Base-by-base conservation (phyloP, 129 eudicot genomes). In the Centella asiatica region DNA sequence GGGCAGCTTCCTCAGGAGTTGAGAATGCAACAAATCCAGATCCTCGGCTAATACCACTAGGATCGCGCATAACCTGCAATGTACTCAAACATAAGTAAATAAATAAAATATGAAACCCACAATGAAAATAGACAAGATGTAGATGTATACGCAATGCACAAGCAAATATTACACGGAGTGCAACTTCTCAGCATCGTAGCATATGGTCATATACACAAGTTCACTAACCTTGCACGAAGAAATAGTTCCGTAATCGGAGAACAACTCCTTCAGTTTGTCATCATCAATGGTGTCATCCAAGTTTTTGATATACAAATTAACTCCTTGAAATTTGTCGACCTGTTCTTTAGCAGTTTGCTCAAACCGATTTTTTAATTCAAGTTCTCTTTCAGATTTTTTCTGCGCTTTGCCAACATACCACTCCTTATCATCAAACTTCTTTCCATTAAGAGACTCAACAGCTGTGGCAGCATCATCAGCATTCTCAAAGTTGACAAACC, bases 11-110 rank as follows among this genome's bases (percentile, higher is more conserved):
- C 69, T 86, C 95, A 29, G 86, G 62, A 52, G 90, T 69, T 6
- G 90, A 74, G 62, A 86, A 86, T 1, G 95, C 90, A 80, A 86
- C 95, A 73, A 86, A 86, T 23, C 95, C 95, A 22, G 90, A 86
- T 37, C 95, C 95, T 70, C 86, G 76, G 78, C 95, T 86, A 31
- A 80, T 65, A 63, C 95, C 95, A 68, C 78, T 83, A 4, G 90
- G 90, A 57, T 86, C 95, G 11, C 88, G 83, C 95, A 87, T 83
- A 57, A 87, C 95, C 95, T 87, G 66, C 40, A 15, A 48, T 22
- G 12, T 24, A 37, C 54, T 3, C 11, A 54, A 49, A 33, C 3
- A 31, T 39, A 17, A 32, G 5, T 52, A 27, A n/a, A 29, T 28
- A n/a, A n/a, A 11, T 3, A 6, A 32, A 32, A 32, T 32, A 3